Conservation (phyloP, 2,329 filamentous ascomycete species). For the Pezicula radicicola region DNA sequence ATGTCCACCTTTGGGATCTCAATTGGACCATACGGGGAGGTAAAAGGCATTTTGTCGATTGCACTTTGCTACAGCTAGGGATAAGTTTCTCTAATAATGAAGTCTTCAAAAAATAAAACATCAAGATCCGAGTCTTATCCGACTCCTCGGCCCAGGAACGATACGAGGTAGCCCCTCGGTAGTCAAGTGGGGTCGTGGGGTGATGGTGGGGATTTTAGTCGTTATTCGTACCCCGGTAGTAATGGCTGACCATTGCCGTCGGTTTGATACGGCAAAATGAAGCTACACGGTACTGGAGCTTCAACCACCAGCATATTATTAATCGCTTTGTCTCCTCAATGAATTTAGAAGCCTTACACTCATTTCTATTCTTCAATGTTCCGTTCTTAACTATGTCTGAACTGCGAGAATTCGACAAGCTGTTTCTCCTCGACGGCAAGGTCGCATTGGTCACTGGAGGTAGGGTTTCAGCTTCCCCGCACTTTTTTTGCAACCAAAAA, state of each 20-base stretch:
- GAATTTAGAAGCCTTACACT: no score
- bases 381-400: conserved; percentile 13
- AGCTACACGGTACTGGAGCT: neutral
- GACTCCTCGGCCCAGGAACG: no score
- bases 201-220: neutral
- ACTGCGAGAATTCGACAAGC: conserved; percentile 12
- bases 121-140: no score
- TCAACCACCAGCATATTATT: no score
- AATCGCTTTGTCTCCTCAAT: no score
- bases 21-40: conserved; percentile 13
- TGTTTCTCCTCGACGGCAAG: conserved; percentile 19
- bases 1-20: conserved; percentile 19
- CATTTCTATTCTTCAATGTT: neutral
- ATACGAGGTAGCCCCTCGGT: neutral
- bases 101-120: neutral
- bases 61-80: neutral
- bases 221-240: neutral
- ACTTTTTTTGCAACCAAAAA: neutral
- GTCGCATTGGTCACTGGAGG: conserved; percentile 29
- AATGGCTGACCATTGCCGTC: neutral
- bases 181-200: neutral
- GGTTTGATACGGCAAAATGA: neutral
- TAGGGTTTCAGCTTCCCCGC: conserved; percentile 1
- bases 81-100: neutral
- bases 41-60: conserved; percentile 17